Base-by-base conservation (phyloP, 495 filamentous ascomycete genomes). In the Penicillium manginii region DNA sequence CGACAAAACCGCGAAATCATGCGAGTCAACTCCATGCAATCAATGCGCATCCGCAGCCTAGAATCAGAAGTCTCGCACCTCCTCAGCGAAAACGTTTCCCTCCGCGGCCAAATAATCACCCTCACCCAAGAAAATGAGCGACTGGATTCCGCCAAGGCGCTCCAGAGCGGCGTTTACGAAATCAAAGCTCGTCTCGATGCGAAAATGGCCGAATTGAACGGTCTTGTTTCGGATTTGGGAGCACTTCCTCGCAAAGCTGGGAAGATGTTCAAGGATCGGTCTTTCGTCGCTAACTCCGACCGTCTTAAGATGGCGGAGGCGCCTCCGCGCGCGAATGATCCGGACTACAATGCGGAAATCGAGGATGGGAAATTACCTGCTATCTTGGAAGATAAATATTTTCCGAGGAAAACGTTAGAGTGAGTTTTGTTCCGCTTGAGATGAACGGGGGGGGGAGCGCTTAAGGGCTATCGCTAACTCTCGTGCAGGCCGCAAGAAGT, bases 1-100 rank as follows among this genome's bases (percentile, higher is more conserved):
- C 85, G 93, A 40, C 94, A 98, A 70, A 98, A 98, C 72, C 87
- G 92, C 56, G 94, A 97, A 64, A 92, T 98, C 57, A 92, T 92
- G 47, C 81, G 89, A 67, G 85, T 86, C 59, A 98, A 98, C 76
- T 96, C 96, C 2, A 87, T 86, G 59, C 96, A 97, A 72, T 93
- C 91, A 17, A 79, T 93, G 33, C 90, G 91, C 58, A 97, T 98
- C 62, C 90, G 92, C 55, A 86, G 78, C 50, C 83, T 98, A 37
- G 92, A 98, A 70, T 86, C 86, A 53, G 93, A 98, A 73, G 85
- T 85, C 33, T 89, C 91, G 15, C 86, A 90, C 29, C 76, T 98
- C 11, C 78, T 97, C 54, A 84, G 87, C 17, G 96, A 98, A 62
- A 98, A 98, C 71, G 85, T 96, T 22, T 84, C 87, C 0, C 83